Conservation (phyloP, 1,284 basidiomycete species). For the Laetiporus sulphureus region DNA sequence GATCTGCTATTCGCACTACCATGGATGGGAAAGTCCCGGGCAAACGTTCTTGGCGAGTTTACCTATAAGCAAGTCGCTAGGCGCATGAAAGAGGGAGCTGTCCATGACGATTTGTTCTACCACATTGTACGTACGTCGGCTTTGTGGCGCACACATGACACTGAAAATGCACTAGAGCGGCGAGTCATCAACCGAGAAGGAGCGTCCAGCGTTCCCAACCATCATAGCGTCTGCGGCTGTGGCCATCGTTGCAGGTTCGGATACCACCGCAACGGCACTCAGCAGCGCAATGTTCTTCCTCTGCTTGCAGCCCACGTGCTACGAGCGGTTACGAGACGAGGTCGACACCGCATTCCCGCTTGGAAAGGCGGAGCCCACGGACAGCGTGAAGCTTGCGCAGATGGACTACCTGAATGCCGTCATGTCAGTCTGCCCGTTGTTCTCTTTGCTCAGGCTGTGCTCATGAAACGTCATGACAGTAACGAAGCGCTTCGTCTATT, state of each 20-base stretch:
- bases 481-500: slow-evolving; percentile 52
- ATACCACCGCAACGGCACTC: slow-evolving; percentile 45
- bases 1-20: too few relatives aligned
- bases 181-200: not conserved
- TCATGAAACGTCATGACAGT: slow-evolving; percentile 25
- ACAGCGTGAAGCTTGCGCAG: slow-evolving; percentile 14
- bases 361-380: slow-evolving; percentile 18
- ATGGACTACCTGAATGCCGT: slow-evolving; percentile 26
- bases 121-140: slow-evolving; percentile 19
- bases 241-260: slow-evolving; percentile 35
- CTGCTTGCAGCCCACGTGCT: slow-evolving; percentile 35
- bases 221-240: not conserved
- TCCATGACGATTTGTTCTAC: slow-evolving; percentile 23
- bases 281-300: slow-evolving; percentile 41
- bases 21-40: too few relatives aligned
- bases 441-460: not conserved
- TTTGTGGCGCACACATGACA: not conserved
- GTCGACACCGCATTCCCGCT: slow-evolving; percentile 31
- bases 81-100: slow-evolving; percentile 10
- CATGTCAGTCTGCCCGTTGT: slow-evolving; percentile 17
- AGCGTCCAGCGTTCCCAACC: not conserved
- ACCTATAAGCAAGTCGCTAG: slow-evolving; percentile 6
- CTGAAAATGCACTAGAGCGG: not conserved
- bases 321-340: slow-evolving; percentile 41
- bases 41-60: not conserved